phyloP scores from a whole-genome alignment of 2,329 filamentous ascomycete species.

The Corinectria fuckeliana region DNA sequence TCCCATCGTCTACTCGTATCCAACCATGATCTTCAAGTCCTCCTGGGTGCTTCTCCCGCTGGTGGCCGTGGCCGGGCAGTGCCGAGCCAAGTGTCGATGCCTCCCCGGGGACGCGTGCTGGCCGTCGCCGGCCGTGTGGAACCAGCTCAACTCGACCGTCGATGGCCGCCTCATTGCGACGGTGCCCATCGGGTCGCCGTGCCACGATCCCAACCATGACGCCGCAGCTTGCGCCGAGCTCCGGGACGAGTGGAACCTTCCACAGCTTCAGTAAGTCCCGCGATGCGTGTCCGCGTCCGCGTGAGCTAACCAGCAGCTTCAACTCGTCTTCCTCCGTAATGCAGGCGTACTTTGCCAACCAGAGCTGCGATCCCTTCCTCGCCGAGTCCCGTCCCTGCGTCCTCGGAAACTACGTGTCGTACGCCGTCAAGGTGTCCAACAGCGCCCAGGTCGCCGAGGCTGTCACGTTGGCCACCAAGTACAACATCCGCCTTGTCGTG shows the following conservation, averaged over 20 bases:
- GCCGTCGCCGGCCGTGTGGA: conserved; percentile 56
- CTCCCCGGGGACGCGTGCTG: conserved; percentile 60
- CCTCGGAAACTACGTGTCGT: conserved; percentile 53
- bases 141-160: conserved; percentile 56
- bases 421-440: conserved; percentile 45
- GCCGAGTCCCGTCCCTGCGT: conserved; percentile 45
- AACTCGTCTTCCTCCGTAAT: conserved; percentile 39
- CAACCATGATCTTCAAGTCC: conserved; percentile 21
- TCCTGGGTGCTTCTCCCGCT: conserved; percentile 23
- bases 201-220: conserved; percentile 57
- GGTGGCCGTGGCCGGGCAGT: conserved; percentile 9
- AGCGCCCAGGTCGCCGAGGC: conserved; percentile 42
- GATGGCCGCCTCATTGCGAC: conserved; percentile 58
- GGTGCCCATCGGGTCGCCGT: conserved; percentile 56
- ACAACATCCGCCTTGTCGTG: conserved; percentile 58
- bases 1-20: not conserved
- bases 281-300: too few species aligned
- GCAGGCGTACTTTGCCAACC: conserved; percentile 48
- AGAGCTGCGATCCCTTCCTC: conserved; percentile 49
- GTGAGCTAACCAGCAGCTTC: too few species aligned
- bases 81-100: conserved; percentile 49
- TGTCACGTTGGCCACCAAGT: conserved; percentile 39
- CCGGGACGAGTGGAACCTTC: conserved; percentile 50
- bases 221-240: conserved; percentile 50
- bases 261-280: conserved; percentile 54